These are phyloP conservation scores for Fraxinus paxiana DNA, from an alignment of 305 asterid species.

Conservation along the genomic window DNA sequence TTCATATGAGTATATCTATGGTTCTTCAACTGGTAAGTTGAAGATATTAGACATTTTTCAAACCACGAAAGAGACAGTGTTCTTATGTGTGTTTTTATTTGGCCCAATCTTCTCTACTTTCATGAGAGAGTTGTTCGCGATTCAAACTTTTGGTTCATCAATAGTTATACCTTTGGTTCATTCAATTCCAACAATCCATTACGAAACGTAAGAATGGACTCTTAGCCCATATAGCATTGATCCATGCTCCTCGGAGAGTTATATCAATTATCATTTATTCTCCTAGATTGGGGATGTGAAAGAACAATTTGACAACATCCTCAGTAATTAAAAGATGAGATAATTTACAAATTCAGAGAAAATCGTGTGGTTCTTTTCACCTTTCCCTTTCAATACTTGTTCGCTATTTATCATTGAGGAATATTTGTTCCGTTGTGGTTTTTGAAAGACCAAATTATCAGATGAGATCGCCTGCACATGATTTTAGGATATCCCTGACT, in stretches of 20 bases:
- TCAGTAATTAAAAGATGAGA: not conserved
- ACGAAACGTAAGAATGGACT: not conserved
- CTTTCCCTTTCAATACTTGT: not conserved
- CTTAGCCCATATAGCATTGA: not conserved
- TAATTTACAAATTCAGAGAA: not conserved
- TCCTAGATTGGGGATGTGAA: not conserved
- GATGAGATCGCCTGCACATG: not conserved
- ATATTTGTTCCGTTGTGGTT: not conserved
- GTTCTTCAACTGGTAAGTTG: constrained; percentile 76
- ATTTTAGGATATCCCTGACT: not conserved
- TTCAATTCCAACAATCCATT: not conserved
- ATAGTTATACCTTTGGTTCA: not conserved
- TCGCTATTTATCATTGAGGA: not conserved
- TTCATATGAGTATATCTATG: constrained; percentile 95
- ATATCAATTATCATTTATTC: not conserved
- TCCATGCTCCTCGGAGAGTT: not conserved
- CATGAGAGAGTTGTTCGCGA: not conserved
- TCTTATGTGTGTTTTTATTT: not conserved
- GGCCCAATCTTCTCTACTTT: not conserved
- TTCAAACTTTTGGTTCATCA: not conserved
- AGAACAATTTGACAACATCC: not conserved
- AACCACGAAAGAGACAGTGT: not conserved
- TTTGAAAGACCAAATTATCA: not conserved
- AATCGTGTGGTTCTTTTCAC: not conserved
- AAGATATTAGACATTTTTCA: not conserved